Evolutionary conservation across 2,329 filamentous ascomycete species (phyloP), one percentile per base, ranked within the genome.

Genomic region (Canariomyces notabilis): DNA sequence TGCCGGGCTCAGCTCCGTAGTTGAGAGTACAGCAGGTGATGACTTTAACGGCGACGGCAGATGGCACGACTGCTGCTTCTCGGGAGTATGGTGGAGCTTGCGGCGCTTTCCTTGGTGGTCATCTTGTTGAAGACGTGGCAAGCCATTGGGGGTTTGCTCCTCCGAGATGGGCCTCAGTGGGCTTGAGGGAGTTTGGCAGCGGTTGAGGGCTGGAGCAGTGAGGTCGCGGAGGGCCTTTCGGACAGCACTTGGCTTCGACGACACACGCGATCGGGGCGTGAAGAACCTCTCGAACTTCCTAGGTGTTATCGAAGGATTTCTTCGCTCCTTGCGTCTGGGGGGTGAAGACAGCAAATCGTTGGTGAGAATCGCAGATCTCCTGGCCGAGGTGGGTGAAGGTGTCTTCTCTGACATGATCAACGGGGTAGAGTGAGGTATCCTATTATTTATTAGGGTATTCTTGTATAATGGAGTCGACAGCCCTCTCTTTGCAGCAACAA

Each of bases 271-370:
- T 18, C 73, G 67, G 15, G 74, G 75, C 8, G 74, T 74, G 52
- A 78, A 79, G 66, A 79, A 78, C 20, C 67, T 66, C 26, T 58
- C 66, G 51, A 79, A 79, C 57, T 75, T 77, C 53, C 74, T 65
- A 46, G 75, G 75, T 3, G 75, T 79, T 42, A 79, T 71, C 29
- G 74, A 76, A 3, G 75, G 71, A 46, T 72, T 68, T 15, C 72
- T 67, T 51, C 66, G 67, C 57, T 75, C 72, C 54, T 75, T 77
- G 50, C 58, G 44, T 36, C 50, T 47, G 11, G 57, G 61, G 1
- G 59, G 64, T 9, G 63, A 63, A 14, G 58, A 51, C 38, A 61
- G 47, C 26, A 57, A 46, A 50, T 37, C 49, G 44, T 46, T 36
- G 45, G 42, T 53, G 48, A 58, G 37, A 7, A 31, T 46, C 22